Percentiles rank a stretch among this genome's conserved stretches.
These are phyloP conservation scores for Eucalyptus tenuipes DNA, from an alignment of 345 rosid genomes.

Conservation along the genomic window DNA sequence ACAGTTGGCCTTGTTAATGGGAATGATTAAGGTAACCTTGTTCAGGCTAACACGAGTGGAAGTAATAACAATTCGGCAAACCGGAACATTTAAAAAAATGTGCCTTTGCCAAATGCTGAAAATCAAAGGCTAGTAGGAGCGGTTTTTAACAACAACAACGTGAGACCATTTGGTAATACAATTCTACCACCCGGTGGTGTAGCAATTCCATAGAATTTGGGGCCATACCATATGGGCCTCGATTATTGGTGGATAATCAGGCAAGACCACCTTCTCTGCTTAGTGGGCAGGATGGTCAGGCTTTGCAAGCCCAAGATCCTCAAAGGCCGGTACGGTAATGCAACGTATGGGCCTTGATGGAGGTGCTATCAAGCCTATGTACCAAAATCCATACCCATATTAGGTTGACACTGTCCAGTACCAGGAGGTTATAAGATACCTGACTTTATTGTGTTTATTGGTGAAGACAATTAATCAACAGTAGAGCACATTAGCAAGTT, in stretches of 20 bases:
- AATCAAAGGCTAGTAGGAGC: not conserved
- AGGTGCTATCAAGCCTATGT: not conserved
- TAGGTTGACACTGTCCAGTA: not conserved
- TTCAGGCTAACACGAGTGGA: not conserved
- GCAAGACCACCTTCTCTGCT: not conserved
- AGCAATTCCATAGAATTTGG: not conserved
- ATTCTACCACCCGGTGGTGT: not conserved
- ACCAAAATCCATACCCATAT: not conserved
- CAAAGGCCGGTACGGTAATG: rapidly evolving
- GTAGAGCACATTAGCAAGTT: not conserved
- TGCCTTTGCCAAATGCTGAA: not conserved
- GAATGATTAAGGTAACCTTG: not conserved
- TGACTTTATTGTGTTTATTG: not conserved
- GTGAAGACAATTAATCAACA: not conserved
- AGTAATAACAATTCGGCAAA: not conserved
- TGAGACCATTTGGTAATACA: not conserved
- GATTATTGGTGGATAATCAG: not conserved
- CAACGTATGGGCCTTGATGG: not conserved
- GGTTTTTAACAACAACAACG: not conserved
- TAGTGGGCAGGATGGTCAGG: not conserved
- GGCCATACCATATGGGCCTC: not conserved
- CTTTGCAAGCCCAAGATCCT: not conserved
- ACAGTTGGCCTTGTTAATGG: not conserved
- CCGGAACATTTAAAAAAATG: not conserved
- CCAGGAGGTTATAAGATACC: not conserved